Conservation (phyloP, 164 flowering plant genomes). For the Macadamia integrifolia region DNA sequence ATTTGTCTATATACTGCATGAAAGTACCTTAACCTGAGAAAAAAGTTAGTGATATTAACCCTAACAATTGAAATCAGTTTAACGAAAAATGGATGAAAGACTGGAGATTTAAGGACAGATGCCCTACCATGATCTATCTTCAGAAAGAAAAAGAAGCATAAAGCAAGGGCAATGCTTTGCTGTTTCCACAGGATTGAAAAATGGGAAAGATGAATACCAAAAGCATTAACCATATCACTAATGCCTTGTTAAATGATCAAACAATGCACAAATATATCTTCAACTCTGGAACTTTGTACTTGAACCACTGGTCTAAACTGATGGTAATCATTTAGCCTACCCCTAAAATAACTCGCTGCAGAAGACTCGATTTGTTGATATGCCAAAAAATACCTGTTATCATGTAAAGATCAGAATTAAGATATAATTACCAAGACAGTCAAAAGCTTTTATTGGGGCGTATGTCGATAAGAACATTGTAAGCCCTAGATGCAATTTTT, state of each 20-base stretch:
- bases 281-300: not conserved
- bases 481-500: not conserved
- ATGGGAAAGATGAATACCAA: not conserved
- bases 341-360: not conserved
- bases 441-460: no score
- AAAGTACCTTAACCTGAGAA: no score
- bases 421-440: not conserved
- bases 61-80: not conserved
- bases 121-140: not conserved
- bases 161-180: not conserved
- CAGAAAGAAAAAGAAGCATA: not conserved
- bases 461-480: not conserved
- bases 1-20: no score
- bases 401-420: not conserved
- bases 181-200: not conserved
- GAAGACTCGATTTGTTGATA: not conserved
- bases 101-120: not conserved
- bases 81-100: not conserved
- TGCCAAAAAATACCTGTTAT: not conserved
- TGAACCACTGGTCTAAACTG: not conserved
- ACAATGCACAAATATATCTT: not conserved
- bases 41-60: no score
- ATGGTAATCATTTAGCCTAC: not conserved
- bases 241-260: not conserved
- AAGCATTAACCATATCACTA: not conserved